Evolutionary conservation across 345 rosid genomes (phyloP).

Genomic region (Eucalyptus marginata): DNA sequence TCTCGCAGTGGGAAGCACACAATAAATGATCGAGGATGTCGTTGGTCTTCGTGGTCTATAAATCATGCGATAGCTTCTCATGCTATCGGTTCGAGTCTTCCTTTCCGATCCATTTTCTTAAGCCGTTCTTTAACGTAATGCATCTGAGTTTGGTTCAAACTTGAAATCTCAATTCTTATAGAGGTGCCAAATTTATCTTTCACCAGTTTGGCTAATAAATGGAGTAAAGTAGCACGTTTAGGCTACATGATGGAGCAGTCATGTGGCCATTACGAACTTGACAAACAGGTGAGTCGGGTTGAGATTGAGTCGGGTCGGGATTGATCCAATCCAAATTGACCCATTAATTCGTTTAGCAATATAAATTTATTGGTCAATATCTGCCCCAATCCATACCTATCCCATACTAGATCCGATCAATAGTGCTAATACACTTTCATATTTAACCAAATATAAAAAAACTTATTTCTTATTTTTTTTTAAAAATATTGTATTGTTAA

Average conservation of each 20-base stretch:
- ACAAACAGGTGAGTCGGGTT: rapidly evolving
- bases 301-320: too few species aligned
- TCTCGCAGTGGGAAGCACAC: background rate
- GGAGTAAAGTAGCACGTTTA: background rate
- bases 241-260: background rate
- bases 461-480: too few species aligned
- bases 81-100: background rate
- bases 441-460: too few species aligned
- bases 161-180: background rate
- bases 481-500: too few species aligned
- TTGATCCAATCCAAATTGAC: too few species aligned
- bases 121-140: background rate
- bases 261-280: background rate
- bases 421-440: too few species aligned
- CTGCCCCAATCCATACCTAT: rapidly evolving
- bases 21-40: background rate
- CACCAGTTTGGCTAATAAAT: background rate
- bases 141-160: background rate
- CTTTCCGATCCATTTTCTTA: background rate
- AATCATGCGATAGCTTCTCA: background rate
- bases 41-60: background rate
- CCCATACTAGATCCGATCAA: too few species aligned
- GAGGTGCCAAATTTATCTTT: background rate
- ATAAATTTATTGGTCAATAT: too few species aligned
- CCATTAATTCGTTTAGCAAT: too few species aligned